Percentiles rank a stretch among this genome's conserved stretches.
phyloP scores from a whole-genome alignment of 2,329 filamentous ascomycete genomes.

The Alternaria conjuncta region DNA sequence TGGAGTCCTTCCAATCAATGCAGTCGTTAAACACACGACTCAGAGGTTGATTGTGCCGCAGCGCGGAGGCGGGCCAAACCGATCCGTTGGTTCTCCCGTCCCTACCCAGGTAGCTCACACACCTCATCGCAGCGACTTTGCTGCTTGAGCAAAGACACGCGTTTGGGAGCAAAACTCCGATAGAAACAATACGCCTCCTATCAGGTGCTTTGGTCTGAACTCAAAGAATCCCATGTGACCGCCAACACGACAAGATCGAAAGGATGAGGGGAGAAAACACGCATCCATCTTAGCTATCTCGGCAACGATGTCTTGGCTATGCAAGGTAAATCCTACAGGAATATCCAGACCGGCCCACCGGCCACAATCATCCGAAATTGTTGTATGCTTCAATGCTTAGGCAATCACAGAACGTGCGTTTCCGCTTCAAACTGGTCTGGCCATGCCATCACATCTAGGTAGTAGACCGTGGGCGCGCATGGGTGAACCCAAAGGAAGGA shows the following conservation, averaged over 20 bases:
- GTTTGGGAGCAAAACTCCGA: not conserved
- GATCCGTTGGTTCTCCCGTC: not conserved
- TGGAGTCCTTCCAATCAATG: too few relatives aligned
- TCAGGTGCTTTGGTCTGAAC: not conserved
- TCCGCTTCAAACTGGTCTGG: not conserved
- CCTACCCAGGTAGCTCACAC: not conserved
- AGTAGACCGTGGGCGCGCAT: too few relatives aligned
- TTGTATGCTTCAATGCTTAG: not conserved
- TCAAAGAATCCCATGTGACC: too few relatives aligned
- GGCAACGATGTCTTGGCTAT: not conserved
- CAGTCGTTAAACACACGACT: not conserved
- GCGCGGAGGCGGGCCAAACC: not conserved
- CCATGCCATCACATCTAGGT: not conserved
- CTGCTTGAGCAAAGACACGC: not conserved
- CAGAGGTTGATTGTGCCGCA: not conserved
- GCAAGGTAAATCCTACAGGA: not conserved
- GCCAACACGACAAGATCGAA: too few relatives aligned
- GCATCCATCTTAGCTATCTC: not conserved
- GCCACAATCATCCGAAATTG: not conserved
- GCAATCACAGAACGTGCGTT: not conserved
- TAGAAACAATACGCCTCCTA: not conserved
- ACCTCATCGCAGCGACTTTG: not conserved
- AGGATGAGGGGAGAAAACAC: not conserved
- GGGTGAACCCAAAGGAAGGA: not conserved
- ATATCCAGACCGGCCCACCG: not conserved